These are phyloP conservation scores for Mortierella sp. DNA, from an alignment of 371 early-diverging fungal species.

Conservation along the genomic window DNA sequence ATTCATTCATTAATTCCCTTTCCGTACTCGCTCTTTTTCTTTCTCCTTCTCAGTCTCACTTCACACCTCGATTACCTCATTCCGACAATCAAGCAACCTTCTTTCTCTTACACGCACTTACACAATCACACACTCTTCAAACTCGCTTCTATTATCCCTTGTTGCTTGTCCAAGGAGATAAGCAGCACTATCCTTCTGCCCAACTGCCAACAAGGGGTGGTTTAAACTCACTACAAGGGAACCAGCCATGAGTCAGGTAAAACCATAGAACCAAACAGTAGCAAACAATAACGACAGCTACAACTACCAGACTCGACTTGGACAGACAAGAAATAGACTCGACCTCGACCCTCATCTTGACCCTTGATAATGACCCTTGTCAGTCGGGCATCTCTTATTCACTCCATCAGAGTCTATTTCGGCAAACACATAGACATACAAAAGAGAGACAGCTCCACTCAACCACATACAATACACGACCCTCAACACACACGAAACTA, in stretches of 20 bases:
- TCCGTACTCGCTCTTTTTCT: background rate
- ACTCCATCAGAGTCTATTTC: too few relatives aligned
- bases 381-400: background rate
- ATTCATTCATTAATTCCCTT: too few relatives aligned
- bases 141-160: background rate
- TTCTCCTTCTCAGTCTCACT: background rate
- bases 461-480: background rate
- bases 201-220: constrained; percentile 11
- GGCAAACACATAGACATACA: too few relatives aligned
- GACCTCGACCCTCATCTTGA: too few relatives aligned
- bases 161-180: background rate
- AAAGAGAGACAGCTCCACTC: background rate
- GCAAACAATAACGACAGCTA: background rate
- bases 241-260: constrained; percentile 7
- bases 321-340: background rate
- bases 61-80: background rate
- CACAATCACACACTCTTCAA: background rate
- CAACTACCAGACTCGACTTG: background rate
- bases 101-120: background rate
- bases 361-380: background rate
- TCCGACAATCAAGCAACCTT: background rate
- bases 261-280: background rate
- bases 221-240: background rate
- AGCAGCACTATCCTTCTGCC: background rate
- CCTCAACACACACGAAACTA: background rate